Base-by-base conservation (phyloP, 2,329 filamentous ascomycete genomes). In the Aspergillus udagawae region DNA sequence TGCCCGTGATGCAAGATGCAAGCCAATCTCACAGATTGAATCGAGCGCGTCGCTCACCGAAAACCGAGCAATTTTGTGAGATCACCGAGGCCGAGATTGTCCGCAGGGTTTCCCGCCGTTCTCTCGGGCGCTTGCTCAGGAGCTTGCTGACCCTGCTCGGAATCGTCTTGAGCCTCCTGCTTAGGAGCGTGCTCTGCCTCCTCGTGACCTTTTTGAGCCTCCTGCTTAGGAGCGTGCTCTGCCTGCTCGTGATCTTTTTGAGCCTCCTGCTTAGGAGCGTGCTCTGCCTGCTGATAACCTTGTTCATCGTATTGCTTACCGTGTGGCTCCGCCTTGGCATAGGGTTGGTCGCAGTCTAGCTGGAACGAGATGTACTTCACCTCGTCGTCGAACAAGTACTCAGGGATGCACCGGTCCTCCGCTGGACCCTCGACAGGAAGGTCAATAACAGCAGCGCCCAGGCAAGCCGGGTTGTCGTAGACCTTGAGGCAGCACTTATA, bases 391-490 rank as follows among this genome's bases (percentile, higher is more conserved):
- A 62, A 62, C 2, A 45, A 50, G 10, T 7, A 14, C 29, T 61
- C 57, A 2, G 28, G 23, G 23, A 64, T 42, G 35, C 62, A 64
- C 1, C 28, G 45, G 17, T 42, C 58, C 44, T 60, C 17, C 1
- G 27, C 44, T 42, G 8, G 29, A 23, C 21, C 59, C 21, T 50
- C 25, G 52, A 63, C 53, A 2, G 58, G 63, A 12, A 65, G 20
- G 14, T 59, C 35, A 6, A 55, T 49, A 7, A 56, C 42, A 2
- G 64, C 56, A 9, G 45, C 6, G 17, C 64, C 64, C 1, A 21
- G 32, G 48, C 64, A 66, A 25, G 56, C 49, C 4, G 52, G 48
- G 49, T 62, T 60, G 27, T 54, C 44, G 29, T 57, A 65, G 49
- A 65, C 35, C 10, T 35, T 58, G 5, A 65, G 47, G 52, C 64